Percentiles rank a stretch among this genome's conserved stretches.
These are phyloP conservation scores for Isatis tinctoria DNA, from an alignment of 345 rosid species.

Conservation along the genomic window DNA sequence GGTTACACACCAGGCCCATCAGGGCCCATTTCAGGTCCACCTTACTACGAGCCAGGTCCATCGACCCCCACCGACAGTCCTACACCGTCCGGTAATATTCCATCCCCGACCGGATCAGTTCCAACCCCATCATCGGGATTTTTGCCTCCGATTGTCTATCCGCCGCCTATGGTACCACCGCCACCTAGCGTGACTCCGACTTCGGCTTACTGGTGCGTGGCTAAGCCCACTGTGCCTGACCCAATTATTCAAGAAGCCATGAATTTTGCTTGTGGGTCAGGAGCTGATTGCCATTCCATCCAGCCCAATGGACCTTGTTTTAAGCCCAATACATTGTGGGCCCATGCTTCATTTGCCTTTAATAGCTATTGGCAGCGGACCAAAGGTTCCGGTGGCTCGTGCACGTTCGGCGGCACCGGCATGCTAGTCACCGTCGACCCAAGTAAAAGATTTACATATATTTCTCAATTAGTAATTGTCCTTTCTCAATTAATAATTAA, in stretches of 20 bases:
- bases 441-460: conserved; percentile 39
- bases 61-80: conserved; percentile 30
- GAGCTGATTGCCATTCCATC: conserved; percentile 77
- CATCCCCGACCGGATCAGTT: conserved; percentile 36
- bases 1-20: conserved; percentile 33
- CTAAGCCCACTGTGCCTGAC: conserved; percentile 90
- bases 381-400: conserved; percentile 65
- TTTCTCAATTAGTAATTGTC: background rate
- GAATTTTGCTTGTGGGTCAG: conserved; percentile 91
- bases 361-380: conserved; percentile 94
- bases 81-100: conserved; percentile 31
- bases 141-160: conserved; percentile 71
- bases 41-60: conserved; percentile 35
- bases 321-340: conserved; percentile 66
- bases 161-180: conserved; percentile 69
- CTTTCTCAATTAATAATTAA: background rate
- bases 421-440: conserved; percentile 89
- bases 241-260: conserved; percentile 92
- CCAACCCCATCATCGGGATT: conserved; percentile 49
- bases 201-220: conserved; percentile 82
- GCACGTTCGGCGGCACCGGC: conserved; percentile 94
- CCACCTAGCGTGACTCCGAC: conserved; percentile 38
- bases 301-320: conserved; percentile 68
- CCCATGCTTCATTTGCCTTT: conserved; percentile 89
- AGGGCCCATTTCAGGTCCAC: conserved; percentile 35